Conservation (phyloP, 1,284 basidiomycete genomes). For the Trametes polyzona region DNA sequence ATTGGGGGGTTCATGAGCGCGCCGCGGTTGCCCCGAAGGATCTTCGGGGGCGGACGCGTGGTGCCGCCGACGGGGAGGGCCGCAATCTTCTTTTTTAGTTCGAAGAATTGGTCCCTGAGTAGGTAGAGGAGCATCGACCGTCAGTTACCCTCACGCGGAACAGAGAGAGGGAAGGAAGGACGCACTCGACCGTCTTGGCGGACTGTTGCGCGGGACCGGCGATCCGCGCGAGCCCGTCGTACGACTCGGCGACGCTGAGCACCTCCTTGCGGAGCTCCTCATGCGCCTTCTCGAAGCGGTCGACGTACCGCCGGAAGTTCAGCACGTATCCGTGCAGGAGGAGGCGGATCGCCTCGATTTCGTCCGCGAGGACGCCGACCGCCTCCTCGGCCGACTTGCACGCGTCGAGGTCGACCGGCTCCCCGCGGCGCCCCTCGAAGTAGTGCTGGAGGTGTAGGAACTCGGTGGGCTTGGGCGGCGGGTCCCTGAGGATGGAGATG, state of each 20-base stretch:
- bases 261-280: conserved; percentile 1
- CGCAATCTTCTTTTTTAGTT: not conserved
- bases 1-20: conserved; percentile 3
- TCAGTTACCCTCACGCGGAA: not conserved
- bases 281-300: conserved; percentile 10
- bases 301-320: conserved; percentile 13
- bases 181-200: not conserved
- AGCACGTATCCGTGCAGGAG: conserved; percentile 18
- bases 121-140: too few species aligned
- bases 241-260: conserved; percentile 7
- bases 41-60: conserved; percentile 1
- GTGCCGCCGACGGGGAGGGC: not conserved
- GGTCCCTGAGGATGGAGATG: conserved; percentile 4
- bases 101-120: not conserved
- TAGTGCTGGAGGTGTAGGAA: conserved; percentile 22
- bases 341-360: conserved; percentile 17
- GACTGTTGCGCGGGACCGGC: not conserved
- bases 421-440: not conserved
- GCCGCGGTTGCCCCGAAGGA: not conserved
- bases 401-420: conserved; percentile 2
- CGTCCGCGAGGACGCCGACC: conserved; percentile 19
- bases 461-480: conserved; percentile 14
- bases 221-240: not conserved
- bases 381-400: conserved; percentile 17
- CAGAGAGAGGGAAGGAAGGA: not conserved